These are phyloP conservation scores for Alternaria sp. DNA, from an alignment of 2,329 filamentous ascomycete genomes.

Conservation along the genomic window DNA sequence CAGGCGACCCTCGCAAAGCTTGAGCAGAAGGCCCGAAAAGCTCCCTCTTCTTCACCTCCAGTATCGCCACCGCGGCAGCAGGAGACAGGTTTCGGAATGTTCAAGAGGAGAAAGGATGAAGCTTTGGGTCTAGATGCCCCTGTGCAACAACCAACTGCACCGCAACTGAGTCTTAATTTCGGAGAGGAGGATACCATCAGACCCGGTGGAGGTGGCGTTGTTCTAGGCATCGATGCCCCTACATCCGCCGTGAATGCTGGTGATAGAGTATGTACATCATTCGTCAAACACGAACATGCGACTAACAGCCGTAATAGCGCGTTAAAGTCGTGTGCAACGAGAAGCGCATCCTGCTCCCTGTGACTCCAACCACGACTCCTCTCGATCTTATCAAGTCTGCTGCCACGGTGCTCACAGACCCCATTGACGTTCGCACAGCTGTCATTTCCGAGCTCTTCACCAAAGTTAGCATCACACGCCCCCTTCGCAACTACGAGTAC, in stretches of 20 bases:
- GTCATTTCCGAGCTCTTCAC: constrained; percentile 80
- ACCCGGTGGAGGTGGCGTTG: constrained; percentile 54
- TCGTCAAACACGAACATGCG: neutral
- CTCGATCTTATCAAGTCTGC: constrained; percentile 75
- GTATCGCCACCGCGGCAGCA: constrained; percentile 40
- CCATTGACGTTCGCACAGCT: constrained; percentile 68
- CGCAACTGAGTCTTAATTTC: constrained; percentile 28
- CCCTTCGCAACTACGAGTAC: constrained; percentile 83
- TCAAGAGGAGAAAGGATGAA: constrained; percentile 44
- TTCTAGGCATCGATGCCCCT: constrained; percentile 74
- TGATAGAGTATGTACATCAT: constrained; percentile 66
- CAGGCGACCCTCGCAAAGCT: constrained; percentile 28
- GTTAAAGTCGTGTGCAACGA: constrained; percentile 77
- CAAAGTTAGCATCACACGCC: constrained; percentile 78
- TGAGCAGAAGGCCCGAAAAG: constrained; percentile 32
- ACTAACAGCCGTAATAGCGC: constrained; percentile 54
- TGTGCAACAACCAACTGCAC: constrained; percentile 20
- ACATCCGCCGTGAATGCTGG: constrained; percentile 80
- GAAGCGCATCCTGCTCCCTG: constrained; percentile 71
- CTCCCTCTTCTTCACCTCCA: constrained; percentile 29
- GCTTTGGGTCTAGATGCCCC: constrained; percentile 30
- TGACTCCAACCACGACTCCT: constrained; percentile 76
- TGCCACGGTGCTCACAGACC: constrained; percentile 66
- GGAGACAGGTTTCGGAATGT: constrained; percentile 39
- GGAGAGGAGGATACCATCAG: constrained; percentile 45